Conservation (phyloP, 2,329 filamentous ascomycete species). For the Chaetomium strumarium region DNA sequence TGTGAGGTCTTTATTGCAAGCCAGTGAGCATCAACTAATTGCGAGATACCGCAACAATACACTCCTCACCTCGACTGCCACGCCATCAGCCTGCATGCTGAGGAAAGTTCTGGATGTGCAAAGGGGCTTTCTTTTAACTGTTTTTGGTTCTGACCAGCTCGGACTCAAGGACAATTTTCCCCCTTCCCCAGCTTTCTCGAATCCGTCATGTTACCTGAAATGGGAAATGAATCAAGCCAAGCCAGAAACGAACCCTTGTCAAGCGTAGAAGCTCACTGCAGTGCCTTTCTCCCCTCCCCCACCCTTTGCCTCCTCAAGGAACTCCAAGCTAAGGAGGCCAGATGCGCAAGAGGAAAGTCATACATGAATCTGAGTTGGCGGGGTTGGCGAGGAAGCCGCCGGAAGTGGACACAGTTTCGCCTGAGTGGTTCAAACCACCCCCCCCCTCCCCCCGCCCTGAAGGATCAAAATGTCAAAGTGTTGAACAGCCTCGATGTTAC, state of each 20-base stretch:
- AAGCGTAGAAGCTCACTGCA: no score
- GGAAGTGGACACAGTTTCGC: slow-evolving; percentile 1
- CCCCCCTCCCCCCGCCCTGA: neutral
- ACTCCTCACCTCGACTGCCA: neutral
- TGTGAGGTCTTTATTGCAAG: neutral
- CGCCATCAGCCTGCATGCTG: slow-evolving; percentile 1
- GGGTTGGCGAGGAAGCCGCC: neutral
- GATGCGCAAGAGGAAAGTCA: neutral
- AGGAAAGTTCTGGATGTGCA: neutral
- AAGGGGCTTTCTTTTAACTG: no score
- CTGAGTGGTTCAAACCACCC: neutral
- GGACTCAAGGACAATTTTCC: neutral
- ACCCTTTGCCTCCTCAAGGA: neutral
- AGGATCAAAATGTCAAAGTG: neutral
- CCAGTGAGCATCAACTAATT: slow-evolving; percentile 6
- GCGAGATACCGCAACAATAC: slow-evolving; percentile 1
- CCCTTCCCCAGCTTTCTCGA: neutral
- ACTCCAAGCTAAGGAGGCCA: neutral
- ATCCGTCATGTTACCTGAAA: slow-evolving; percentile 8
- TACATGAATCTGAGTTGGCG: slow-evolving; percentile 3
- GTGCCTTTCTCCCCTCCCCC: neutral
- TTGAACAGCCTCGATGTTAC: neutral
- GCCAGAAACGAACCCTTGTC: slow-evolving; percentile 1
- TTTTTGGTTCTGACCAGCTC: neutral
- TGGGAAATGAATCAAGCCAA: slow-evolving; percentile 5